phyloP scores from a whole-genome alignment of 345 rosid genomes.

The Erucastrum elatum region DNA sequence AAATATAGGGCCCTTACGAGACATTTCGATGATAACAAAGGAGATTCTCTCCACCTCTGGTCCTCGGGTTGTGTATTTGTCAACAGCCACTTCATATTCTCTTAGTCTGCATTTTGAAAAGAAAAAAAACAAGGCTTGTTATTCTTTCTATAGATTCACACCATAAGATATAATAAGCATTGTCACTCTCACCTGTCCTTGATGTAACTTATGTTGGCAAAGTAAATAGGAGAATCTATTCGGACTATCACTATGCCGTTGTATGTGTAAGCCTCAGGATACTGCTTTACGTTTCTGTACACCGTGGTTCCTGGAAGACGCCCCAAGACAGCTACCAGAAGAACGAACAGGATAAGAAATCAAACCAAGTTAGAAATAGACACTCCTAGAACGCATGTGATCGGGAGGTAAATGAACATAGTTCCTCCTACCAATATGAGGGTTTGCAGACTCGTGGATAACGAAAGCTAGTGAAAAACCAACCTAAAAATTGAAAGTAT shows the following conservation, averaged over 20 bases:
- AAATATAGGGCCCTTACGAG: conserved; percentile 57
- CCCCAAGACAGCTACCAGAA: conserved; percentile 83
- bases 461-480: conserved; percentile 96
- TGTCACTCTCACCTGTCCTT: conserved; percentile 71
- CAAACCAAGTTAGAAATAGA: neutral
- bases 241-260: conserved; percentile 92
- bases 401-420: neutral
- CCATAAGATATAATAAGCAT: conserved; percentile 3
- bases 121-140: conserved; percentile 4
- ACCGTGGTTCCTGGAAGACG: conserved; percentile 99
- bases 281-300: conserved; percentile 84
- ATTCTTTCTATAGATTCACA: conserved; percentile 18
- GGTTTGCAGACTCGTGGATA: conserved; percentile 99
- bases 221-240: conserved; percentile 90
- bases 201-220: conserved; percentile 91
- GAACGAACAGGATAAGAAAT: conserved; percentile 8
- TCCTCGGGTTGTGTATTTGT: conserved; percentile 70
- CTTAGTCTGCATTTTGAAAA: conserved; percentile 59
- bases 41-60: conserved; percentile 82
- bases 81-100: conserved; percentile 81
- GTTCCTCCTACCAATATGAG: conserved; percentile 79
- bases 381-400: conserved; percentile 8
- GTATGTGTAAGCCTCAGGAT: conserved; percentile 95
- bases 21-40: conserved; percentile 90
- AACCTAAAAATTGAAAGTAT: conserved; percentile 57